Conservation (phyloP, 495 filamentous ascomycete species). For the Talaromyces wortmannii region DNA sequence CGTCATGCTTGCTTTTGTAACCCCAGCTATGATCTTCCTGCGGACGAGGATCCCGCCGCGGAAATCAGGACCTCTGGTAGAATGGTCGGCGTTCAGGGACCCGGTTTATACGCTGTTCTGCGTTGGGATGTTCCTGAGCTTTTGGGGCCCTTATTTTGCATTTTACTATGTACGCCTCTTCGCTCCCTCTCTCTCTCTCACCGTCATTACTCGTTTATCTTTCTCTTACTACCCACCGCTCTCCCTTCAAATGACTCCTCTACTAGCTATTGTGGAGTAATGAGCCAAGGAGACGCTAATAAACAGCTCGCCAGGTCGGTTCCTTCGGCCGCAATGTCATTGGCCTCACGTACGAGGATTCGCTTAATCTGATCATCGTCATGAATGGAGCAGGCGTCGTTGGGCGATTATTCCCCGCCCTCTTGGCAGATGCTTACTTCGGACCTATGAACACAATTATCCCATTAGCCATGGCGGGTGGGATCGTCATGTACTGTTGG, state of each 20-base stretch:
- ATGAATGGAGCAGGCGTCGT: constrained; percentile 64
- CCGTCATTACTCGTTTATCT: not conserved
- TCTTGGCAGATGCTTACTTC: constrained; percentile 54
- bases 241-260: too few relatives aligned
- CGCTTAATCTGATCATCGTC: constrained; percentile 62
- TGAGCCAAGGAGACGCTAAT: not conserved
- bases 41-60: constrained; percentile 26
- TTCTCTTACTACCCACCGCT: not conserved
- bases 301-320: constrained; percentile 24
- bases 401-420: constrained; percentile 58
- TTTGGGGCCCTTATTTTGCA: constrained; percentile 26
- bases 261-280: too few relatives aligned
- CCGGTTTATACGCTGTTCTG: constrained; percentile 18
- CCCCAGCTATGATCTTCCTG: constrained; percentile 10
- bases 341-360: constrained; percentile 41
- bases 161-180: constrained; percentile 23
- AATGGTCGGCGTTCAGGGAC: constrained; percentile 30
- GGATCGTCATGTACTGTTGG: constrained; percentile 57
- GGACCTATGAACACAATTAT: constrained; percentile 56
- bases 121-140: constrained; percentile 22
- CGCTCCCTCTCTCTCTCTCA: not conserved
- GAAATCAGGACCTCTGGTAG: constrained; percentile 26
- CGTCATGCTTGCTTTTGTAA: constrained; percentile 14
- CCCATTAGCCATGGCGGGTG: constrained; percentile 43
- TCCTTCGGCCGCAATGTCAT: constrained; percentile 55